These are phyloP conservation scores for Daucus carota DNA, from an alignment of 129 eudicot species.

Conservation along the genomic window DNA sequence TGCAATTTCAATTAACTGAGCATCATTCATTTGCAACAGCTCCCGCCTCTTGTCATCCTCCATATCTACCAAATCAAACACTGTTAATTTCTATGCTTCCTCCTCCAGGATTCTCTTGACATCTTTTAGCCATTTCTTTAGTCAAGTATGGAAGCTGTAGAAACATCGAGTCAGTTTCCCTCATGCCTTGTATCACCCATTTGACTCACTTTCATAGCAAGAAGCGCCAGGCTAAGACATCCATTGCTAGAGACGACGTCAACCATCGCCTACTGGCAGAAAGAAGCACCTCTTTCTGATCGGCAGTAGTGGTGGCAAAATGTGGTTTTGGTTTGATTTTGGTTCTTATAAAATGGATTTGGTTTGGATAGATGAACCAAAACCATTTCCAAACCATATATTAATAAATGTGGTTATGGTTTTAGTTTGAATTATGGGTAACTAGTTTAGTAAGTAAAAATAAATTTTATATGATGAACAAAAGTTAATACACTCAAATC, in stretches of 20 bases:
- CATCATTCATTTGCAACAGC: conserved; percentile 61
- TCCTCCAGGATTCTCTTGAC: conserved; percentile 74
- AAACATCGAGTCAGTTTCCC: conserved; percentile 87
- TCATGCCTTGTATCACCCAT: conserved; percentile 92
- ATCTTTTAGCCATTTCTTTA: conserved; percentile 65
- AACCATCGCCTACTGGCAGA: conserved; percentile 76
- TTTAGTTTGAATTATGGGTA: too few species aligned
- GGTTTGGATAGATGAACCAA: too few species aligned
- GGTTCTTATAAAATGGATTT: too few species aligned
- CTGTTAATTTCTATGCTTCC: conserved; percentile 60
- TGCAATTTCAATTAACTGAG: conserved; percentile 69
- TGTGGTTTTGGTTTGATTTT: too few species aligned
- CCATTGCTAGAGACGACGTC: conserved; percentile 91
- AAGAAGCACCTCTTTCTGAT: conserved; percentile 79
- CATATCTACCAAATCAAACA: conserved; percentile 73
- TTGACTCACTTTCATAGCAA: conserved; percentile 92
- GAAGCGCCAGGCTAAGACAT: conserved; percentile 78
- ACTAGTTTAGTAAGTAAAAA: too few species aligned
- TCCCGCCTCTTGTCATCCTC: conserved; percentile 76
- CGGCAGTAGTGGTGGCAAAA: too few species aligned
- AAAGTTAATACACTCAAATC: too few species aligned
- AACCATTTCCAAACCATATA: too few species aligned
- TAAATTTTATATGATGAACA: too few species aligned
- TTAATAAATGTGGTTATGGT: too few species aligned
- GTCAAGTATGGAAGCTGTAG: conserved; percentile 84